Evolutionary conservation across 495 filamentous ascomycete genomes (phyloP).

Genomic region (Xylaria venustula): DNA sequence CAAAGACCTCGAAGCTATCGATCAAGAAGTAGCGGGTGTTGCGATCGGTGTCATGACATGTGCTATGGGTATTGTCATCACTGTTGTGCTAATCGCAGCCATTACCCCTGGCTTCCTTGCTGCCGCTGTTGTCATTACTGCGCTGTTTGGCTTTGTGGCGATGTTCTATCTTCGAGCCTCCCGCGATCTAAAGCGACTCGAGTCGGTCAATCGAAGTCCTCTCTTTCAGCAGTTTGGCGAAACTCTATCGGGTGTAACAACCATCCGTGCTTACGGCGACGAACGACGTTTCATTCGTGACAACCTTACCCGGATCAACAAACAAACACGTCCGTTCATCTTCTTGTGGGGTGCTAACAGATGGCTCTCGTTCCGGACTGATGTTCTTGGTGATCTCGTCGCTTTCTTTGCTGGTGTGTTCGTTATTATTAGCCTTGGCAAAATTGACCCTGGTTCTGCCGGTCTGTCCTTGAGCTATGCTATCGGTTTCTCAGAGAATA

Average conservation of each 20-base stretch:
- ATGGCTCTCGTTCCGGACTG: slow-evolving; percentile 93
- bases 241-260: slow-evolving; percentile 92
- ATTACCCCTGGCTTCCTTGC: slow-evolving; percentile 93
- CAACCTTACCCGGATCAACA: slow-evolving; percentile 85
- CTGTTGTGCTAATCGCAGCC: slow-evolving; percentile 83
- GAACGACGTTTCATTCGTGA: slow-evolving; percentile 91
- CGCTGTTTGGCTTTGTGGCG: slow-evolving; percentile 79
- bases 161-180: slow-evolving; percentile 88
- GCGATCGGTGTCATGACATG: slow-evolving; percentile 65
- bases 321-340: slow-evolving; percentile 89
- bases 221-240: slow-evolving; percentile 98
- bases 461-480: slow-evolving; percentile 98
- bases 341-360: slow-evolving; percentile 96
- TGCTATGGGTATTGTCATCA: slow-evolving; percentile 69
- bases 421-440: slow-evolving; percentile 78
- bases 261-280: slow-evolving; percentile 95
- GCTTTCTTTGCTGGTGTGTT: slow-evolving; percentile 94
- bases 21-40: slow-evolving; percentile 92
- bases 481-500: slow-evolving; percentile 94
- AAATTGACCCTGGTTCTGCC: slow-evolving; percentile 88
- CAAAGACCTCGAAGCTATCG: slow-evolving; percentile 91
- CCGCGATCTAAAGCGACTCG: slow-evolving; percentile 88
- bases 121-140: slow-evolving; percentile 79
- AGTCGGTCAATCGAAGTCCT: slow-evolving; percentile 91
- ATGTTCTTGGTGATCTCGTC: slow-evolving; percentile 86